Evolutionary conservation across 176 grass and related monocot species (phyloP).

Genomic region (Bonia amplexicaulis): DNA sequence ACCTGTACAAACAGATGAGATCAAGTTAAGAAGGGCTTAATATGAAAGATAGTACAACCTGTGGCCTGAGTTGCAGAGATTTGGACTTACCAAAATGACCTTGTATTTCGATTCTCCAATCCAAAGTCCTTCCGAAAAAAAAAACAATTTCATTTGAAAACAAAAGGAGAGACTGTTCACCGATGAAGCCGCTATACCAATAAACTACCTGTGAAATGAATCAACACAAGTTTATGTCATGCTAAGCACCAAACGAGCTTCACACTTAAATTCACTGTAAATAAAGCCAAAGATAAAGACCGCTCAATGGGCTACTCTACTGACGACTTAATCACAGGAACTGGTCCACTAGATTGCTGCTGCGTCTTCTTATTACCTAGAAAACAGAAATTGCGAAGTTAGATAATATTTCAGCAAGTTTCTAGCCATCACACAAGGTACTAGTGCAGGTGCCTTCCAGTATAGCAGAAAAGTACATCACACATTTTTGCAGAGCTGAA

Average conservation of each 20-base stretch:
- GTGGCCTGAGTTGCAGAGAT: not conserved
- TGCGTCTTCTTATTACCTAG: constrained; percentile 36
- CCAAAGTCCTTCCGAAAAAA: not conserved
- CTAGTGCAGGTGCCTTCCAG: not conserved
- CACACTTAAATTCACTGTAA: not conserved
- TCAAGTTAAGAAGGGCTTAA: not conserved
- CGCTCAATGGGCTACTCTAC: constrained; percentile 32
- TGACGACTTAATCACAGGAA: constrained; percentile 11
- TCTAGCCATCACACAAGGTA: not conserved
- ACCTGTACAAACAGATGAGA: constrained; percentile 21
- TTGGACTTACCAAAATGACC: constrained; percentile 39
- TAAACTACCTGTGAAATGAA: constrained; percentile 15
- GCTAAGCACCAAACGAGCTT: not conserved
- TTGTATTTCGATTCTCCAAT: not conserved
- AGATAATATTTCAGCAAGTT: not conserved
- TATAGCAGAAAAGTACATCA: not conserved
- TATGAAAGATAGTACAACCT: not conserved
- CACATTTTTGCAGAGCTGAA: not conserved
- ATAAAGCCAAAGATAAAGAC: not conserved
- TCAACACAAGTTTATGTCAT: not conserved
- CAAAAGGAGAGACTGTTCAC: constrained; percentile 21
- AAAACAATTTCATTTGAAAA: constrained; percentile 20
- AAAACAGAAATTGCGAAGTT: constrained; percentile 14
- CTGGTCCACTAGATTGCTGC: not conserved
- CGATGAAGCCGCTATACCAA: constrained; percentile 12